Base-by-base conservation (phyloP, 208 protist species). In the Acanthamoeba sp. region DNA sequence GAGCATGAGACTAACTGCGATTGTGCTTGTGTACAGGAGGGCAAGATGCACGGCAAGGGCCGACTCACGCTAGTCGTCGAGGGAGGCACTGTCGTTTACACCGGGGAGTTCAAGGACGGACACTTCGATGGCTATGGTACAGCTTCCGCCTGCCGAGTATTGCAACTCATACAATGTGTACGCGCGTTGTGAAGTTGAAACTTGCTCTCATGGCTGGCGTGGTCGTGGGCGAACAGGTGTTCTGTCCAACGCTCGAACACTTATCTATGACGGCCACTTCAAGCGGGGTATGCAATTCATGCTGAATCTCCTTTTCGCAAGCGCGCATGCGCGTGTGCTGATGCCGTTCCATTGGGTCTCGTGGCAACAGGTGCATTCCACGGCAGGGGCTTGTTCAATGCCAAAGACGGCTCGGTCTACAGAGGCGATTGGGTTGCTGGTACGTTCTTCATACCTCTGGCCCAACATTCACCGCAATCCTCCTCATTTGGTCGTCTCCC, bases 21-120 rank as follows among this genome's bases (percentile, higher is more conserved):
- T 6, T 27, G 6, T 69, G 59, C 59, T 69, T 69, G 59, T 27
- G 16, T 4, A 34, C 40, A 84, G 36, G 76, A 24, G 34, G 40
- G 29, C 27, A 84, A 84, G 40, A 24, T 84, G 36, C 76, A 84
- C 42, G 76, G 76, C 42, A 84, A 84, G 55, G 76, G 76, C 14
- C 36, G 38, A 22, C 14, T 84, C 36, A 84, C 76, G 24, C 55
- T 84, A 29, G 40, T 40, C 57, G 29, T 29, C 24, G n/a, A 78
- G 18, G 69, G 69, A 57, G 16, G 34, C 29, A 10, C 14, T 20
- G 7, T 34, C n/a, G 76, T 84, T 18, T 84, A 84, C 42, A 45
- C 18, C 10, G 76, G 76, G 24, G 38, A 84, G 5, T 84, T 84
- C 27, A 24, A 7, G 24, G 55, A 84, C 32, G 76, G 76, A 29